These are phyloP conservation scores for Colletotrichum horii DNA, from an alignment of 2,329 filamentous ascomycete species.

Conservation along the genomic window DNA sequence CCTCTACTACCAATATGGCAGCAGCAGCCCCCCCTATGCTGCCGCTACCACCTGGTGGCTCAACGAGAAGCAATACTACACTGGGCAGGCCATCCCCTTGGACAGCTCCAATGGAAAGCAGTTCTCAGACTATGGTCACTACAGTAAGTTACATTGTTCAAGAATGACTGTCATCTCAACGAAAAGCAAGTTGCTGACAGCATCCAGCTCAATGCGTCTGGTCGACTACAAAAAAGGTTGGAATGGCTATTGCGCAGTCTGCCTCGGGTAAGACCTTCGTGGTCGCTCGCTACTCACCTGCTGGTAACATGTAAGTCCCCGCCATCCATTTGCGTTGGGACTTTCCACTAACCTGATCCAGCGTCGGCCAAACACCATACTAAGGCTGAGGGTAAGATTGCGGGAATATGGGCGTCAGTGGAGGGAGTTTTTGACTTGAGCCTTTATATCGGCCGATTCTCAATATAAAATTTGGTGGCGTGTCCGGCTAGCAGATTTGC, in stretches of 20 bases:
- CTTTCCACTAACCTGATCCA: neutral
- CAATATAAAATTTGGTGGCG: neutral
- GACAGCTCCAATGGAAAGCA: neutral
- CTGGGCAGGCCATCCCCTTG: neutral
- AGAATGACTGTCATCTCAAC: fast-evolving
- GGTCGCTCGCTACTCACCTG: constrained; percentile 35
- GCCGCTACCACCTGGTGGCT: neutral
- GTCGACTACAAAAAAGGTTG: constrained; percentile 31
- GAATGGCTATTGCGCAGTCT: constrained; percentile 31
- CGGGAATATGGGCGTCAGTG: neutral
- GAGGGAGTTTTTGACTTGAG: neutral
- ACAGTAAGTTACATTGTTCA: constrained; percentile 20
- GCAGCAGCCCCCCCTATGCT: neutral
- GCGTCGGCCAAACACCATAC: neutral
- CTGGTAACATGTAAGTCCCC: constrained; percentile 30
- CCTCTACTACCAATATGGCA: neutral
- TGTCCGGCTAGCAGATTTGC: neutral
- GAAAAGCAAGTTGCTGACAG: neutral
- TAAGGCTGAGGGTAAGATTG: neutral
- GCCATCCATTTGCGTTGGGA: neutral
- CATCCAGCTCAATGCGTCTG: constrained; percentile 30
- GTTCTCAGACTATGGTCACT: constrained; percentile 27
- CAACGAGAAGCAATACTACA: neutral
- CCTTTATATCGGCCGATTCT: neutral
- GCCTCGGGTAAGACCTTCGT: constrained; percentile 32